phyloP scores from a whole-genome alignment of 768 basidiomycete species.

The Boletales sp. region DNA sequence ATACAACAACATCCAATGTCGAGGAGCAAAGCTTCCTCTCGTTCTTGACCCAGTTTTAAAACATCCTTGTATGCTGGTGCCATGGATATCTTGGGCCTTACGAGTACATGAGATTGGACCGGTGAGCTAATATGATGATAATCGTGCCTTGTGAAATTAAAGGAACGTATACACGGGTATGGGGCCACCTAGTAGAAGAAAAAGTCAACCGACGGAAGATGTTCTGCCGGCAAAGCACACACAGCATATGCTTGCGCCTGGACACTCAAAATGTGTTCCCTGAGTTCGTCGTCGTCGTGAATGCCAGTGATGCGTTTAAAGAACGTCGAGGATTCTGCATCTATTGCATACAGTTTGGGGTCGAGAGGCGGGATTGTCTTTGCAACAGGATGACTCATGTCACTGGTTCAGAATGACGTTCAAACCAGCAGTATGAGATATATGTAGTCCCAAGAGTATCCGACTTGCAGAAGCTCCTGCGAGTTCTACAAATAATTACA shows the following conservation, averaged over 20 bases:
- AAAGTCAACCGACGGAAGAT: not conserved
- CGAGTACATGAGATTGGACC: not conserved
- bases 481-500: too few relatives aligned
- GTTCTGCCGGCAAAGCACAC: not conserved
- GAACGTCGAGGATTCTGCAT: slow-evolving; percentile 17
- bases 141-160: slow-evolving; percentile 17
- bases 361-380: slow-evolving; percentile 3
- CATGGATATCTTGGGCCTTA: slow-evolving; percentile 19
- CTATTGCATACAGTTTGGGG: slow-evolving; percentile 13
- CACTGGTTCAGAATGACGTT: too few relatives aligned
- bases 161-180: slow-evolving; percentile 22
- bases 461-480: too few relatives aligned
- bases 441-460: too few relatives aligned
- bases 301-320: slow-evolving; percentile 31
- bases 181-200: slow-evolving; percentile 16
- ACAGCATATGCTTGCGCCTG: slow-evolving; percentile 33
- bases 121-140: not conserved
- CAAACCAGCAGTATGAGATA: too few relatives aligned
- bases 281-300: slow-evolving; percentile 26
- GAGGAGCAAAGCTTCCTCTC: slow-evolving; percentile 36
- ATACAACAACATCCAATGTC: slow-evolving; percentile 46
- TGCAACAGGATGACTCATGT: not conserved
- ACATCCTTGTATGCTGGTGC: slow-evolving; percentile 23
- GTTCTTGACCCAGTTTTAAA: slow-evolving; percentile 35
- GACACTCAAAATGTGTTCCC: slow-evolving; percentile 31